Conservation (phyloP, 2,329 filamentous ascomycete genomes). For the Huntiella decipiens region DNA sequence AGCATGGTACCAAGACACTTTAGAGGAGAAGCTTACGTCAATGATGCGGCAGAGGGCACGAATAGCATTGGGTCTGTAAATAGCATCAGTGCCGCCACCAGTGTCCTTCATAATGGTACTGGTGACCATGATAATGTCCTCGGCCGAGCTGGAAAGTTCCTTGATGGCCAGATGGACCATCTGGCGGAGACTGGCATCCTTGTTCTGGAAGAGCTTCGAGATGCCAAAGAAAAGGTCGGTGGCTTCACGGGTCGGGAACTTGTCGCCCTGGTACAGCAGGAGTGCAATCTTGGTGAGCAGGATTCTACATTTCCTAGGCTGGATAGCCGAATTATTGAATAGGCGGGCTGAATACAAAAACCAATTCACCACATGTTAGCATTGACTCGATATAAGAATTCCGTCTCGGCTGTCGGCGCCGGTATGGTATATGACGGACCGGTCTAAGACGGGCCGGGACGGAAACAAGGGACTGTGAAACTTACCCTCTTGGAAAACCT, state of each 20-base stretch:
- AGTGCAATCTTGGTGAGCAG: conserved; percentile 94
- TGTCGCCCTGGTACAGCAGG: conserved; percentile 89
- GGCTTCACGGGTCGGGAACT: conserved; percentile 91
- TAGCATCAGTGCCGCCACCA: conserved; percentile 78
- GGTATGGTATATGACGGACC: conserved; percentile 17
- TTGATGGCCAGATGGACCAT: conserved; percentile 98
- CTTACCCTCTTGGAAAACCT: conserved; percentile 96
- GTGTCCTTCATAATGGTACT: conserved; percentile 99
- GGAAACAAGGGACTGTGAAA: conserved; percentile 1
- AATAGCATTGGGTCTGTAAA: conserved; percentile 92
- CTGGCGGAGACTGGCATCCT: conserved; percentile 91
- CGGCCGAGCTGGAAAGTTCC: conserved; percentile 83
- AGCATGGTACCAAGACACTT: neutral
- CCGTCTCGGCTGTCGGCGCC: conserved; percentile 2
- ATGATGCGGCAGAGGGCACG: conserved; percentile 91
- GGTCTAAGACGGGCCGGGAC: conserved; percentile 14
- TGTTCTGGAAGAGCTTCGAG: conserved; percentile 98
- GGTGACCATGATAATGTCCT: conserved; percentile 99
- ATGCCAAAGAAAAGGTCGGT: conserved; percentile 97
- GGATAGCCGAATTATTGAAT: conserved; percentile 95
- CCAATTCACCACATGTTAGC: conserved; percentile 1
- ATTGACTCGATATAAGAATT: neutral
- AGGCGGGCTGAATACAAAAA: conserved; percentile 54
- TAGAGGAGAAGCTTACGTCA: conserved; percentile 40
- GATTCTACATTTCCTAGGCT: conserved; percentile 90